Percentiles rank a stretch among this genome's conserved stretches.
Conservation (phyloP, 495 filamentous ascomycete species). For the Podospora bellae-mahoneyi region DNA sequence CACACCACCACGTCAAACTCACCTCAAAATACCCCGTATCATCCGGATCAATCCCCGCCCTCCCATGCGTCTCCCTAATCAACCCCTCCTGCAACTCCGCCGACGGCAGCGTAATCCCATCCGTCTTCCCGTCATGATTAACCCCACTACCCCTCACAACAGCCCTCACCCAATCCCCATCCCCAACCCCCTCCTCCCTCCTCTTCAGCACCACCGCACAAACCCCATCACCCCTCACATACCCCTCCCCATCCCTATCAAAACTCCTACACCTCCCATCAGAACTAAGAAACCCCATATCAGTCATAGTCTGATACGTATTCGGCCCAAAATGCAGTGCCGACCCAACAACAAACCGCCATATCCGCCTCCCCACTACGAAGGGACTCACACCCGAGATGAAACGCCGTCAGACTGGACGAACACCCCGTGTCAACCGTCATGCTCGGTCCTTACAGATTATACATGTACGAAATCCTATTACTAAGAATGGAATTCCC, state of each 20-base stretch:
- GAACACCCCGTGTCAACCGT: constrained; percentile 54
- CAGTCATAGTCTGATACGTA: constrained; percentile 29
- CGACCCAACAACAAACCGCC: constrained; percentile 50
- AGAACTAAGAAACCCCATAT: constrained; percentile 34
- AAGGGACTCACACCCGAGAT: constrained; percentile 51
- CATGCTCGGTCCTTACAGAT: constrained; percentile 41
- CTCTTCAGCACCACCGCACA: constrained; percentile 53
- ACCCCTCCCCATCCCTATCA: constrained; percentile 58
- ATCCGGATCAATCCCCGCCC: constrained; percentile 40
- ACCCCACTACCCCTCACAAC: constrained; percentile 53
- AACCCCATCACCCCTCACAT: constrained; percentile 59
- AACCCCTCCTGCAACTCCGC: constrained; percentile 47
- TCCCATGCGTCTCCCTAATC: constrained; percentile 46
- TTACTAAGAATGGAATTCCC: constrained; percentile 43
- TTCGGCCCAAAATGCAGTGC: constrained; percentile 50
- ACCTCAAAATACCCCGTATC: constrained; percentile 41
- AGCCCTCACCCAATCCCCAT: constrained; percentile 53
- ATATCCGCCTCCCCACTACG: constrained; percentile 32
- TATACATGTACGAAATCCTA: constrained; percentile 50
- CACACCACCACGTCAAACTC: no score
- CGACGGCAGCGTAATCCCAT: constrained; percentile 51
- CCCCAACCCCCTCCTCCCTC: constrained; percentile 46
- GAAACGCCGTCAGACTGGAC: constrained; percentile 49
- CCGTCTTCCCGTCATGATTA: constrained; percentile 53
- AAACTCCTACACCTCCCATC: constrained; percentile 50